Conservation (phyloP, 306 rosid genomes). For the Dalbergia oliveri region DNA sequence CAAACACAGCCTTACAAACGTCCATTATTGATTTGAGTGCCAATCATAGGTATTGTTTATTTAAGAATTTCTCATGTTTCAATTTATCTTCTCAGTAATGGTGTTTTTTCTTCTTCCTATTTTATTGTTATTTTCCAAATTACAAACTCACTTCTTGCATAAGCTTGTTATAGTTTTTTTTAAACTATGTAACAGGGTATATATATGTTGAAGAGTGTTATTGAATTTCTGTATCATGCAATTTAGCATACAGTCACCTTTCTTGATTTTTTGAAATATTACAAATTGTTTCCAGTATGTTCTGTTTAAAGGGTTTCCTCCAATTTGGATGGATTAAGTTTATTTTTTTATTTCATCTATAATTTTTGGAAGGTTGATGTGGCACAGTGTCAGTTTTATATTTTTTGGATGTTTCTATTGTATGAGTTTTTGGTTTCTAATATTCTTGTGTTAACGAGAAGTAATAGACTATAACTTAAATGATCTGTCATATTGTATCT, state of each 20-base stretch:
- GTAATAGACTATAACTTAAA: too few relatives aligned
- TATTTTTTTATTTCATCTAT: background rate
- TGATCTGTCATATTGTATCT: background rate
- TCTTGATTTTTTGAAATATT: slow-evolving; percentile 3
- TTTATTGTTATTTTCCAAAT: background rate
- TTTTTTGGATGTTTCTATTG: background rate
- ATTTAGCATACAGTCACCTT: background rate
- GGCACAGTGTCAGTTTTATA: background rate
- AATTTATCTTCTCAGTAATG: slow-evolving; percentile 13
- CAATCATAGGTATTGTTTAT: background rate
- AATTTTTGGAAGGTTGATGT: background rate
- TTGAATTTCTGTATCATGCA: background rate
- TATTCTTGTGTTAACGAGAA: background rate
- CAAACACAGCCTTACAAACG: background rate
- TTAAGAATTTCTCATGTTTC: background rate
- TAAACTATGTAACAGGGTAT: background rate
- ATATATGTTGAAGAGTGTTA: background rate
- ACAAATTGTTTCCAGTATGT: background rate
- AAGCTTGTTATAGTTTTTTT: background rate
- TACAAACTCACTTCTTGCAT: background rate
- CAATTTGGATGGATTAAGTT: background rate
- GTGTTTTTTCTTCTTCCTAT: background rate
- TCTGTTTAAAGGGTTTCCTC: background rate
- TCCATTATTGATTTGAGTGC: background rate
- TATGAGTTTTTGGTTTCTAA: background rate